Evolutionary conservation across 768 basidiomycete genomes (phyloP), one percentile per base, ranked within the genome.

Genomic region (Psilocybe cubensis): DNA sequence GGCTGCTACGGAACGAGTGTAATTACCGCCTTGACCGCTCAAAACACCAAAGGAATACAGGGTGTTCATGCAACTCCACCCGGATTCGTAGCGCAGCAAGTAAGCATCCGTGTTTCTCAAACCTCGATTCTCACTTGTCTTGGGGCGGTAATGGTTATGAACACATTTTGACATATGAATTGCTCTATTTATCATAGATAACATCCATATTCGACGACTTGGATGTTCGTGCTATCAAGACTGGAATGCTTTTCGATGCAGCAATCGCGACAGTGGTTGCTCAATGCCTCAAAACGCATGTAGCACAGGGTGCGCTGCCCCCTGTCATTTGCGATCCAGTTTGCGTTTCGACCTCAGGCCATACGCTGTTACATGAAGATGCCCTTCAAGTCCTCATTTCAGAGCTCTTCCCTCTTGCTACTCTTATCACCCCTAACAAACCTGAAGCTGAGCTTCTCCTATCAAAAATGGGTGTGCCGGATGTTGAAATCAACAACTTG

Each of bases 301-400:
- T 79, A 64, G 51, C 63, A 17, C 31, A 28, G 4, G 59, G 65
- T 10, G 57, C 57, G 9, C 60, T 72, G 25, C 80, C 86, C 0
- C 83, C 85, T 0, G 73, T 95, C 18, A 83, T 96, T 24, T 85
- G 92, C 58, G 95, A 98, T 67, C 94, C 95, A 0, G 94, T 98
- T 9, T 94, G 88, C 66, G 91, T 96, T 1, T 93, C 92, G 3
- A 96, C 95, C 0, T 93, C 92, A 0, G 94, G 94, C 2, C 91
- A 95, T 66, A 83, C 79, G 6, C 79, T 98, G 1, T 78, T 97
- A 8, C 78, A 87, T 4, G 72, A 81, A 14, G 81, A 84, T 10
- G 93, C 95, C 0, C 66, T 95, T 53, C 69, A 79, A 7, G 76
- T 79, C 2, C 63, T 97, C 58, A 77, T 84, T 6, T 54, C 72